Evolutionary conservation across 1,139 yeast genomes (phyloP), one percentile per base, ranked within the genome.

Genomic region (Meyerozyma smithsonii): DNA sequence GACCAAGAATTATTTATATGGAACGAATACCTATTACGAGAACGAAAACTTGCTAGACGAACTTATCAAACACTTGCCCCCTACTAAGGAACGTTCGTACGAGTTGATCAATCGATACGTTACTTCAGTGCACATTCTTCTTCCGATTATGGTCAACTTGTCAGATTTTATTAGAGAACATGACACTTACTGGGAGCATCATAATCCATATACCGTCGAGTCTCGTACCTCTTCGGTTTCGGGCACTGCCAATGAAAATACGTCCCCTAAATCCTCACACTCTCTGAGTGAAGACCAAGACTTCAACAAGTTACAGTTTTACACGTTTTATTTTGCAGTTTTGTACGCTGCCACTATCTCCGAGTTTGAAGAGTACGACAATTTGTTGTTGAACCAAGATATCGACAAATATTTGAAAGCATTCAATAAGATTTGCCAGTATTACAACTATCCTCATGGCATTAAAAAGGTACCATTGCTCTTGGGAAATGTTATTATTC

Each of bases 281-380:
- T 41, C 56, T 36, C 42, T 47, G 17, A 43, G 42, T 24, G 34
- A 46, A 3, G 44, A 43, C 23, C 42, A 52, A 3, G 64, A 60
- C 32, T 61, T 68, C 44, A 60, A 68, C 45, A 54, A 59, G 36
- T 50, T 73, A 38, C 77, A 72, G 45, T 74, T 75, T 48, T 67
- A 70, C 46, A 64, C 74, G 4, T 52, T 74, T 10, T 66, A 73
- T 46, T 73, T 74, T 45, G 79, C 81, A 0, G 66, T 76, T 4
- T 50, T 74, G 15, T 75, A 74, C 51, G 79, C 80, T 2, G 70
- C 80, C 3, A 69, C 77, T 3, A 74, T 74, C 26, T 72, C 79
- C 11, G 79, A 74, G 49, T 75, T 75, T 48, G 79, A 75, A 50
- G 79, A 75, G 49, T 74, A 67, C 43, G 76, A 71, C 46, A 70